Evolutionary conservation across 352 stramenopile species (phyloP).

Genomic region (Phytopythium mirpurense): DNA sequence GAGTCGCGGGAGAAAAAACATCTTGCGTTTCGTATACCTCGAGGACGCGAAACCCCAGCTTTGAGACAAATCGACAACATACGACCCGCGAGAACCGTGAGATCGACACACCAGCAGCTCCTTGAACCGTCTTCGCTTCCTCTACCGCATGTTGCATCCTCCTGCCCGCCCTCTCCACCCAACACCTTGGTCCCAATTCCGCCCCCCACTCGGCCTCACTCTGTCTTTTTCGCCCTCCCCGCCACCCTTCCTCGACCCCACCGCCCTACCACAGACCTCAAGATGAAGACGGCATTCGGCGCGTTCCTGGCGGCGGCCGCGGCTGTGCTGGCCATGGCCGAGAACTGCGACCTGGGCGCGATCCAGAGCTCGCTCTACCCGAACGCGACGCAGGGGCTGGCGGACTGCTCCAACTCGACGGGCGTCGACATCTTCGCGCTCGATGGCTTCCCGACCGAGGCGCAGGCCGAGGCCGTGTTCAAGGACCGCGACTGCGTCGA

Average conservation of each 20-base stretch:
- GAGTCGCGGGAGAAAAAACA: no score
- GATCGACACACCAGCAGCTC: no score
- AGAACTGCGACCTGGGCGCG: constrained; percentile 41
- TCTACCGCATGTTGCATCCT: no score
- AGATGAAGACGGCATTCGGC: constrained; percentile 25
- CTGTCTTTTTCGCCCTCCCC: neutral
- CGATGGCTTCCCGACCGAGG: constrained; percentile 36
- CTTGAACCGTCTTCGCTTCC: no score
- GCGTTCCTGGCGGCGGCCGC: constrained; percentile 17
- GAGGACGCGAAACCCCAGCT: no score
- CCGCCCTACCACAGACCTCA: neutral
- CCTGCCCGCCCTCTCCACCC: no score
- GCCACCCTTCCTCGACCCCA: neutral
- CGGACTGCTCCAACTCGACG: constrained; percentile 31
- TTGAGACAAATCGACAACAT: no score
- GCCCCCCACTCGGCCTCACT: no score
- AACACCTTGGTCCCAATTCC: no score
- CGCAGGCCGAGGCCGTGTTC: constrained; percentile 49
- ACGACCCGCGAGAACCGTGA: no score
- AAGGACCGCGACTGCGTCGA: constrained; percentile 53
- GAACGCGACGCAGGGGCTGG: constrained; percentile 51
- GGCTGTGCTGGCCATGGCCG: constrained; percentile 19
- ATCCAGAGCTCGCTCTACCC: constrained; percentile 51
- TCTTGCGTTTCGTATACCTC: no score
- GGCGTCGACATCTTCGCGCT: constrained; percentile 55